Evolutionary conservation across 805 yeast species (phyloP), one percentile per base, ranked within the genome.

Genomic region (Spathaspora passalidarum): DNA sequence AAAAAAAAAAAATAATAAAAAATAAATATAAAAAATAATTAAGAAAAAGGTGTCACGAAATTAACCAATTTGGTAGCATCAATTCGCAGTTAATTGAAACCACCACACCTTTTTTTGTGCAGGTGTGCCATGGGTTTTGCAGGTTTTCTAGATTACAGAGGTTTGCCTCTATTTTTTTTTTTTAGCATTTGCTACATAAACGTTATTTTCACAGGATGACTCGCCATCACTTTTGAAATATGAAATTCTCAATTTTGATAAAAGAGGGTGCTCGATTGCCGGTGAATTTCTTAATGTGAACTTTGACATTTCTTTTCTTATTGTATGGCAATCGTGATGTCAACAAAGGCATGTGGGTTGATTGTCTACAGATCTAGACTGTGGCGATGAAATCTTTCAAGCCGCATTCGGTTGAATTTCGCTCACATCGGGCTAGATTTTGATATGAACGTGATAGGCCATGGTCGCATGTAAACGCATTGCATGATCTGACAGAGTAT

Each of bases 41-140:
- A n/a, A n/a, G n/a, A n/a, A n/a, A 29, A 29, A 29, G n/a, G 34
- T 29, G 34, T 29, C 34, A 29, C n/a, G 34, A 29, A 29, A 29
- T 29, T 29, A 29, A 10, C 17, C 6, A 2, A 29, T 29, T 13
- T 29, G 34, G 34, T 29, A 29, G 34, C 34, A 8, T 13, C 3
- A 7, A 13, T 8, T 3, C 3, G 16, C 17, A 29, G 34, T 29
- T 10, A 29, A 5, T 29, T 8, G 34, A 29, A 29, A 29, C 34
- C 34, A 29, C 34, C 13, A n/a, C n/a, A n/a, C n/a, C n/a, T n/a
- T n/a, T 14, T 29, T 29, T 29, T 13, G 5, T 29, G 4, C 34
- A 13, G 14, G 34, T 10, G 34, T 29, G 14, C 6, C n/a, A 10
- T 29, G 14, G 14, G 14, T 13, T 29, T 29, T 29, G 14, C 34